phyloP scores from a whole-genome alignment of 2,329 filamentous ascomycete genomes.

The Alternaria infectoria region DNA sequence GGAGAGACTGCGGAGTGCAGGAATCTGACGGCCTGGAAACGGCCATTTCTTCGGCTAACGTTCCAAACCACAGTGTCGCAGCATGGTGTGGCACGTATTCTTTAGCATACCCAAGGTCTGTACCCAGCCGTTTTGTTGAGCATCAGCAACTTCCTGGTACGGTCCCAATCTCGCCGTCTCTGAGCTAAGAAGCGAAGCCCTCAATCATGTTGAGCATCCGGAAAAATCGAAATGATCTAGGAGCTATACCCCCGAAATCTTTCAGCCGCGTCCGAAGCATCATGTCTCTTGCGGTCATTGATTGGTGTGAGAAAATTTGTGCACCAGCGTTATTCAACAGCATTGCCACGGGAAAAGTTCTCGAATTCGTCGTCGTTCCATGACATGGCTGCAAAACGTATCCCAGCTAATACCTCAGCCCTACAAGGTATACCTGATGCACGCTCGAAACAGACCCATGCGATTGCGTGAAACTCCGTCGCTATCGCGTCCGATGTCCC shows the following conservation, averaged over 20 bases:
- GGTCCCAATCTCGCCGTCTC: not conserved
- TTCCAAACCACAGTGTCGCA: not conserved
- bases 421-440: constrained; percentile 5
- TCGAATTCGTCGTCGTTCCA: not conserved
- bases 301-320: not conserved
- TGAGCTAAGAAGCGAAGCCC: not conserved
- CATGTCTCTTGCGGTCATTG: not conserved
- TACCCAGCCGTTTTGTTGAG: not conserved
- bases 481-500: not conserved
- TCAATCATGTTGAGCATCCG: not conserved
- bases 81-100: not conserved
- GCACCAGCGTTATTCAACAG: not conserved
- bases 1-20: not conserved
- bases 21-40: not conserved
- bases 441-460: constrained; percentile 4
- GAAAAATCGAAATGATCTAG: constrained; percentile 1
- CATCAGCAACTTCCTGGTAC: not conserved
- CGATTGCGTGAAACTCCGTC: not conserved
- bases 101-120: not conserved
- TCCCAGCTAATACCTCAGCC: constrained; percentile 1
- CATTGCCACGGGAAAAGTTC: not conserved
- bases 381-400: not conserved
- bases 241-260: constrained; percentile 1
- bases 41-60: not conserved
- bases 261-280: constrained; percentile 8